Percentiles rank a stretch among this genome's conserved stretches.
Evolutionary conservation across 192 early-diverging fungal genomes (phyloP).

Genomic region (Phycomyces blakesleeanus): DNA sequence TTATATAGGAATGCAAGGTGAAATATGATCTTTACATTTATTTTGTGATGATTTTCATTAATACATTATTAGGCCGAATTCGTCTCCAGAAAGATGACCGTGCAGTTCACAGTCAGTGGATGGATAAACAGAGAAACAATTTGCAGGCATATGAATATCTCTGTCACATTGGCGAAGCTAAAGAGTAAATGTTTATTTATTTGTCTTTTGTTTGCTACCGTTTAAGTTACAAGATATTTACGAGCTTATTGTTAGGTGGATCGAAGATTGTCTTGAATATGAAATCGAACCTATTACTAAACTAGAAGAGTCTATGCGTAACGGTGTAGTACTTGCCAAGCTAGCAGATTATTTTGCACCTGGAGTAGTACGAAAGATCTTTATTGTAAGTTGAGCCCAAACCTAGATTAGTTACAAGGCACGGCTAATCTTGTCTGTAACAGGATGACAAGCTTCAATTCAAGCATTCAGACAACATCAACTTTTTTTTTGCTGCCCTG

Average conservation of each 20-base stretch:
- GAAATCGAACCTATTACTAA: slow-evolving; percentile 72
- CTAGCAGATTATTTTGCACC: slow-evolving; percentile 85
- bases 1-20: not conserved
- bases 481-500: slow-evolving; percentile 84
- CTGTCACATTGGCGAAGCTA: slow-evolving; percentile 98
- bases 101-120: slow-evolving; percentile 31
- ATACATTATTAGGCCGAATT: slow-evolving; percentile 18
- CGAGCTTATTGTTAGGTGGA: slow-evolving; percentile 75
- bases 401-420: too few relatives aligned
- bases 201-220: too few relatives aligned
- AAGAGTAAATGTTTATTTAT: slow-evolving; percentile 79
- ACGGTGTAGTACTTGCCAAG: slow-evolving; percentile 88
- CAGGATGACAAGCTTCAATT: slow-evolving; percentile 81
- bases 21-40: not conserved
- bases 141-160: slow-evolving; percentile 99
- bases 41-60: not conserved
- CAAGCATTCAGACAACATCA: slow-evolving; percentile 97
- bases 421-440: not conserved
- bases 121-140: slow-evolving; percentile 78
- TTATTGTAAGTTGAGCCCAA: slow-evolving; percentile 45
- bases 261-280: slow-evolving; percentile 86
- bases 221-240: not conserved
- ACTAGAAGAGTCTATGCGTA: slow-evolving; percentile 87
- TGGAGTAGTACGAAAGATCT: slow-evolving; percentile 80
- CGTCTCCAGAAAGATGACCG: slow-evolving; percentile 21